These are phyloP conservation scores for Xenosphaeropsis pyriputrescens DNA, from an alignment of 2,329 filamentous ascomycete genomes.

Conservation along the genomic window DNA sequence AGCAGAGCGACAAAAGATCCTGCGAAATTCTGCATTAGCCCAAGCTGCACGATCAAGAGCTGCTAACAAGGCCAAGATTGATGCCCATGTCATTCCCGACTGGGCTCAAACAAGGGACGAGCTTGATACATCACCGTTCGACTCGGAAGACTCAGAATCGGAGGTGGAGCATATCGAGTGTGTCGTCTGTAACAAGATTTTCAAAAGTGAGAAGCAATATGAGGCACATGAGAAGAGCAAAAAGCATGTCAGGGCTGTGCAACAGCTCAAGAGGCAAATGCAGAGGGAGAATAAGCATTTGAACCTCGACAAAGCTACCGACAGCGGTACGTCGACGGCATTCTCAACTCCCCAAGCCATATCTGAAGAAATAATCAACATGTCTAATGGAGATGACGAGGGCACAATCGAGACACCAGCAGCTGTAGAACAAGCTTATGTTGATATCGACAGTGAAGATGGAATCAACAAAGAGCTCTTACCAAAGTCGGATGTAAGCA, in stretches of 20 bases:
- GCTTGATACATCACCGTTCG: conserved; percentile 40
- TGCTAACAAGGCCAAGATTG: conserved; percentile 62
- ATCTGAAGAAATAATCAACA: no score
- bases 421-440: no score
- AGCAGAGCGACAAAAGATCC: conserved; percentile 61
- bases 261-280: conserved; percentile 72
- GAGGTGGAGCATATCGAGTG: conserved; percentile 54
- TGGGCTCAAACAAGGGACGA: conserved; percentile 55
- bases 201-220: conserved; percentile 86
- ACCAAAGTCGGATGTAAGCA: no score
- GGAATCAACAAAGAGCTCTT: no score
- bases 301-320: conserved; percentile 22
- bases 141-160: conserved; percentile 30
- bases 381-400: no score
- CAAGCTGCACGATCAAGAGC: conserved; percentile 76
- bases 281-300: conserved; percentile 58
- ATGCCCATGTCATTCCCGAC: conserved; percentile 48
- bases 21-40: conserved; percentile 66
- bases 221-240: conserved; percentile 92
- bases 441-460: no score
- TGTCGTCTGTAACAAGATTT: conserved; percentile 61
- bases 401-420: no score
- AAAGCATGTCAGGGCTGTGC: conserved; percentile 80
- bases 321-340: no score
- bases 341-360: no score